Conservation (phyloP, 1,139 yeast genomes). For the Waltiozyma sp. region DNA sequence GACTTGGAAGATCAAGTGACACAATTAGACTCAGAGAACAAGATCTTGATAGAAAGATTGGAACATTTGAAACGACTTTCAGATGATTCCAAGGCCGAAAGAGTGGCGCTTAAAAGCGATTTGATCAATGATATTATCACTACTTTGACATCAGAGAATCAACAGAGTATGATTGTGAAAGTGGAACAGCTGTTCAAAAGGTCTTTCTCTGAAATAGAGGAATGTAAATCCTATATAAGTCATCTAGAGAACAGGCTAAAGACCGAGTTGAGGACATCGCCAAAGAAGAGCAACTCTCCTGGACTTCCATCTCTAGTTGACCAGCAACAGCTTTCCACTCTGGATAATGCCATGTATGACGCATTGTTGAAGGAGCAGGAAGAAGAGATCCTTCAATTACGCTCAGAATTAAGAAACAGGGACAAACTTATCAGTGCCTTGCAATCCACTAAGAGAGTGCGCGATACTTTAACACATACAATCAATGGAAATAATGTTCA, state of each 20-base stretch:
- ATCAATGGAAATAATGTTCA: constrained; percentile 7
- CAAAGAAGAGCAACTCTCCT: not conserved
- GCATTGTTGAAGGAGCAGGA: constrained; percentile 44
- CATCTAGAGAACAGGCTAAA: constrained; percentile 50
- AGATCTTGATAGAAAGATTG: constrained; percentile 50
- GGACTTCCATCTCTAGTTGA: too few species aligned
- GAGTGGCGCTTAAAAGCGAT: constrained; percentile 42
- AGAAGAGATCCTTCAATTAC: constrained; percentile 59
- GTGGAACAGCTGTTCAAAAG: constrained; percentile 22
- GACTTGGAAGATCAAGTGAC: constrained; percentile 22
- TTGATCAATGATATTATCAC: constrained; percentile 35
- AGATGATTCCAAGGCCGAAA: constrained; percentile 47
- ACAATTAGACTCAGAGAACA: constrained; percentile 50
- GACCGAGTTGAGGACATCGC: constrained; percentile 3
- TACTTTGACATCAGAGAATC: constrained; percentile 7
- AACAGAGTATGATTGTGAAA: constrained; percentile 15
- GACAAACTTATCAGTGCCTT: constrained; percentile 73
- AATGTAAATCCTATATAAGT: constrained; percentile 48
- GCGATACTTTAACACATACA: constrained; percentile 24
- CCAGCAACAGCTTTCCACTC: constrained; percentile 2
- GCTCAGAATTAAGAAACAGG: constrained; percentile 51
- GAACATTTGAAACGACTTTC: constrained; percentile 57
- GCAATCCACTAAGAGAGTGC: constrained; percentile 44
- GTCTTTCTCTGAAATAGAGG: constrained; percentile 37
- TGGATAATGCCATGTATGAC: constrained; percentile 3